These are phyloP conservation scores for Salix suchowensis DNA, from an alignment of 345 rosid species.

Conservation along the genomic window DNA sequence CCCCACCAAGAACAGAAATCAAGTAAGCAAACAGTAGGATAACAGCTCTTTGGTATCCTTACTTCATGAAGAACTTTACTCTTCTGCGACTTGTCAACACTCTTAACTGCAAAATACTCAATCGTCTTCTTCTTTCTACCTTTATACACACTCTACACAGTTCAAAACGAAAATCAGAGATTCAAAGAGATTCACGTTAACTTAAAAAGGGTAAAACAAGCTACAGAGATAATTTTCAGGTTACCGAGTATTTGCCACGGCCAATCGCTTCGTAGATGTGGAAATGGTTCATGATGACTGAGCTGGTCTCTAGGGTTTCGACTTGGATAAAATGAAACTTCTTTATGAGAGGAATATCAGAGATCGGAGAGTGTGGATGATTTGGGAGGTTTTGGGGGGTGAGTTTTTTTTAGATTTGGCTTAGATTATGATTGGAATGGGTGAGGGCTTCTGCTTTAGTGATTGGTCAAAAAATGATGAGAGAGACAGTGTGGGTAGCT, in stretches of 20 bases:
- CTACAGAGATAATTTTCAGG: not conserved
- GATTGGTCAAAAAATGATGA: not conserved
- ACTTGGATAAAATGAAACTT: slow-evolving; percentile 11
- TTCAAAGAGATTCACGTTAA: not conserved
- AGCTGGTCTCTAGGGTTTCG: slow-evolving; percentile 22
- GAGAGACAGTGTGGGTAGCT: slow-evolving; percentile 4
- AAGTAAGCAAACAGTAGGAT: not conserved
- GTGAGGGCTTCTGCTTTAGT: not conserved
- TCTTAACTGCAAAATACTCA: slow-evolving; percentile 91
- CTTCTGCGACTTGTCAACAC: slow-evolving; percentile 88
- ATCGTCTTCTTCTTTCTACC: slow-evolving; percentile 98
- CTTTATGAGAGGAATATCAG: not conserved
- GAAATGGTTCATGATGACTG: slow-evolving; percentile 63
- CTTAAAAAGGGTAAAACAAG: not conserved
- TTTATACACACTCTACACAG: slow-evolving; percentile 70
- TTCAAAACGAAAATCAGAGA: not conserved
- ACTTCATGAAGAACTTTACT: slow-evolving; percentile 95
- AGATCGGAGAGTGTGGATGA: slow-evolving; percentile 19
- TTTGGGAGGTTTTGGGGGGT: slow-evolving; percentile 6
- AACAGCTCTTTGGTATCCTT: slow-evolving; percentile 12
- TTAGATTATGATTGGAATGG: slow-evolving; percentile 6
- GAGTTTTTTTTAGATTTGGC: not conserved
- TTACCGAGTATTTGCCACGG: slow-evolving; percentile 94
- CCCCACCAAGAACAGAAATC: not conserved
- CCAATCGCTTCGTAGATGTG: slow-evolving; percentile 98